Percentiles rank a stretch among this genome's conserved stretches.
Evolutionary conservation across 176 grass and related monocot species (phyloP).

Genomic region (Tuctoria greenei): DNA sequence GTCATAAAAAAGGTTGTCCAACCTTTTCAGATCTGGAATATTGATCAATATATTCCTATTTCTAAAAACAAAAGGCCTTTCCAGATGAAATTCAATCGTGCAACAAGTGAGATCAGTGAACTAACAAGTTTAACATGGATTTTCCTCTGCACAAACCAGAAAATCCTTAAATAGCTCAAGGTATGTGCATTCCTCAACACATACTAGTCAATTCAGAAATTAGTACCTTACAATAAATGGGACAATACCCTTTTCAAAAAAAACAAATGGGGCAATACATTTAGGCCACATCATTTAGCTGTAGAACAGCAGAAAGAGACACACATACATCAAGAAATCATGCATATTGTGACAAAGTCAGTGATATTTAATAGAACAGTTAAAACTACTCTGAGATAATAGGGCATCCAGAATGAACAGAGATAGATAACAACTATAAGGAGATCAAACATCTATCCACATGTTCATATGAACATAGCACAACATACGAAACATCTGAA

Average conservation of each 20-base stretch:
- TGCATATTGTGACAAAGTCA: no score
- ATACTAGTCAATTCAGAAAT: conserved; percentile 6
- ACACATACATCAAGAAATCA: not conserved
- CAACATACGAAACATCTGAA: not conserved
- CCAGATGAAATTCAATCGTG: conserved; percentile 11
- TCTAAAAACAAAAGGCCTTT: not conserved
- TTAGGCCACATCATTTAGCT: not conserved
- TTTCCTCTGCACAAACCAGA: not conserved
- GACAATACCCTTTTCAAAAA: not conserved
- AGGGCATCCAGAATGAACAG: not conserved
- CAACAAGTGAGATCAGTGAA: conserved; percentile 26
- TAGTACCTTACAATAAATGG: not conserved
- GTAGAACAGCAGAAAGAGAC: conserved; percentile 14
- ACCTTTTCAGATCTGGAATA: not conserved
- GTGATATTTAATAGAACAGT: not conserved
- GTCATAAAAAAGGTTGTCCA: not conserved
- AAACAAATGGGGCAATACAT: not conserved
- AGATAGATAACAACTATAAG: not conserved
- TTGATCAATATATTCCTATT: no score
- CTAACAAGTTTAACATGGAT: not conserved
- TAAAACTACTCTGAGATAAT: not conserved
- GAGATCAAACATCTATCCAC: conserved; percentile 4
- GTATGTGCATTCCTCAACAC: not conserved
- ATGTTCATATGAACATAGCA: not conserved
- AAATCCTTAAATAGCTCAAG: not conserved